Base-by-base conservation (phyloP, 2,329 filamentous ascomycete species). In the Aureobasidium sp. region DNA sequence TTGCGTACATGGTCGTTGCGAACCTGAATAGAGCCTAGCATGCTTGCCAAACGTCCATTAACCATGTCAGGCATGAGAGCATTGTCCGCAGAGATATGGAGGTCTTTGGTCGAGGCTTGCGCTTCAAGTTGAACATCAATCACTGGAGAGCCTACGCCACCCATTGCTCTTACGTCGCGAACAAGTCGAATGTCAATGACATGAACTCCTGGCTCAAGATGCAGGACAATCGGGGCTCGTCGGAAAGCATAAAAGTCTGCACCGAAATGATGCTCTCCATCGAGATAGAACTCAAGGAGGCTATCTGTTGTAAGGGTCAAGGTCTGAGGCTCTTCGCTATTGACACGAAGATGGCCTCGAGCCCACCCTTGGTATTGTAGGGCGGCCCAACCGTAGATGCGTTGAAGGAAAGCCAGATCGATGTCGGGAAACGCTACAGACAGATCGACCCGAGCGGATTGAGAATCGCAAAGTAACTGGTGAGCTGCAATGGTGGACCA, bases 321-420 rank as follows among this genome's bases (percentile, higher is more conserved):
- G 36, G 70, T 68, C 32, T 71, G 67, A 32, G 71, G 67, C 10
- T 72, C 72, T 23, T 65, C 57, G 27, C 64, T 64, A 20, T 62
- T 47, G 13, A 82, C 70, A 20, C 70, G 69, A n/a, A 82, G 70
- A 58, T 74, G 70, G 39, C 83, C 82, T 53, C 82, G 76, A 29
- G 77, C 75, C 83, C 83, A 86, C 9, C 78, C 80, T 68, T 85
- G 83, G 69, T 81, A 85, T 67, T 85, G 83, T 13, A 82, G 71
- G 20, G 80, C 80, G 52, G 82, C 75, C 83, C 82, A 86, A 50
- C 83, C 83, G 68, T 85, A 85, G 13, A 84, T 72, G 13, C 75
- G 71, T 64, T 80, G 79, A 46, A 84, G 70, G 52, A 78, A 79
- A 17, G 72, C 67, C 82, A 82, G 84, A 63, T 84, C 76, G n/a